phyloP scores from a whole-genome alignment of 2,329 filamentous ascomycete species.

The Blastomyces emzantsi region DNA sequence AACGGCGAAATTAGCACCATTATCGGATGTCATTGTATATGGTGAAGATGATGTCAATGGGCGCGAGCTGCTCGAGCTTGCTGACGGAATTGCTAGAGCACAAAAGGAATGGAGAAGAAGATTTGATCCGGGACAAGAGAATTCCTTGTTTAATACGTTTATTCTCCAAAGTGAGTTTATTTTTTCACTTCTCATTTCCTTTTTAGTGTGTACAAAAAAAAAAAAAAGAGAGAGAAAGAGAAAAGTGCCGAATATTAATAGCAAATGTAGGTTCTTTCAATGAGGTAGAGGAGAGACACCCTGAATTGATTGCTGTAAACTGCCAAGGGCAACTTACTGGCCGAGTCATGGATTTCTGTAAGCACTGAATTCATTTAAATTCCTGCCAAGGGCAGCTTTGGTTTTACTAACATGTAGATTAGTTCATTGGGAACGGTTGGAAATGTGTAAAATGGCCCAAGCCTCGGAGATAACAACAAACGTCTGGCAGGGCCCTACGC shows the following conservation, averaged over 20 bases:
- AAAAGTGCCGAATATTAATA: slow-evolving; percentile 14
- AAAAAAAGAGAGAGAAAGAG: no score
- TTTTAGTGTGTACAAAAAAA: no score
- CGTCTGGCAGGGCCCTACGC: slow-evolving; percentile 83
- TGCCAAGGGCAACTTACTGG: slow-evolving; percentile 63
- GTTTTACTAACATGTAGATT: neutral
- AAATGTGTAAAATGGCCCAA: slow-evolving; percentile 91
- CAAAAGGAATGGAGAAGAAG: slow-evolving; percentile 66
- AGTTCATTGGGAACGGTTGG: slow-evolving; percentile 72
- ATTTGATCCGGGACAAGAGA: slow-evolving; percentile 47
- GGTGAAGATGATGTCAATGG: slow-evolving; percentile 58
- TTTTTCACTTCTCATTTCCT: neutral
- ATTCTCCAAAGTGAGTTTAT: slow-evolving; percentile 49
- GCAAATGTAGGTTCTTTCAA: slow-evolving; percentile 50
- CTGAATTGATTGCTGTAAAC: slow-evolving; percentile 66
- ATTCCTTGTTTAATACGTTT: slow-evolving; percentile 77
- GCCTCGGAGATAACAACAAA: slow-evolving; percentile 83
- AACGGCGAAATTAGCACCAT: slow-evolving; percentile 71
- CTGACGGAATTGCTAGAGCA: slow-evolving; percentile 58
- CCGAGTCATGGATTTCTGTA: slow-evolving; percentile 73
- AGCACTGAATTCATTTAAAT: slow-evolving; percentile 21
- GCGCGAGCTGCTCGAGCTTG: slow-evolving; percentile 56
- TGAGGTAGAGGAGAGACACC: slow-evolving; percentile 61
- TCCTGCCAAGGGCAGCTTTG: neutral
- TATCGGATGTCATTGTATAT: slow-evolving; percentile 91